These are phyloP conservation scores for Rhipidocladum racemiflorum DNA, from an alignment of 176 grass and related monocot species.

Conservation along the genomic window DNA sequence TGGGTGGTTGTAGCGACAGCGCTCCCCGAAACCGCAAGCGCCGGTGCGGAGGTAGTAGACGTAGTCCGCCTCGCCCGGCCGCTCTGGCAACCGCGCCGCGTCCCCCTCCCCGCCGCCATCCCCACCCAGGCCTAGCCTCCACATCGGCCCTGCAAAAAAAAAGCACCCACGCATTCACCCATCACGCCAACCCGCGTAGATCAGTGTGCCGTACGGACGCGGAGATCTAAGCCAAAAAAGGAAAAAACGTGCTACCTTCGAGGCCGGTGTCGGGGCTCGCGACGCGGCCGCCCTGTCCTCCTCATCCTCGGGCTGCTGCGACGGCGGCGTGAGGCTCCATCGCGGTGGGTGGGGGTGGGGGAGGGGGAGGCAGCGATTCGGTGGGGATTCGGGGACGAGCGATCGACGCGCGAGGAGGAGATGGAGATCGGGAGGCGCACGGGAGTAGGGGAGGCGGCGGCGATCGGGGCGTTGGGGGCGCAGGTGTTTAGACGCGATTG, in stretches of 20 bases:
- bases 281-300: slow-evolving; percentile 24
- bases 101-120: slow-evolving; percentile 21
- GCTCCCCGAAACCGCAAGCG: slow-evolving; percentile 78
- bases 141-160: slow-evolving; percentile 63
- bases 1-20: slow-evolving; percentile 95
- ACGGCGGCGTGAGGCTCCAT: slow-evolving; percentile 43
- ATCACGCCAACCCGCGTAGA: slow-evolving; percentile 23
- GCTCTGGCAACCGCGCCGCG: slow-evolving; percentile 56
- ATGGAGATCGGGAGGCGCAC: slow-evolving; percentile 47
- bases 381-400: slow-evolving; percentile 3
- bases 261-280: slow-evolving; percentile 51
- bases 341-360: no score
- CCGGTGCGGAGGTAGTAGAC: slow-evolving; percentile 85
- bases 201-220: slow-evolving; percentile 20
- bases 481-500: no score
- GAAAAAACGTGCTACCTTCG: slow-evolving; percentile 42
- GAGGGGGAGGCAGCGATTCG: slow-evolving; percentile 29
- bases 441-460: no score
- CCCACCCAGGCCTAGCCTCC: slow-evolving; percentile 65
- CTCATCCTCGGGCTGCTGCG: not conserved
- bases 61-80: slow-evolving; percentile 76
- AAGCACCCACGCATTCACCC: slow-evolving; percentile 13
- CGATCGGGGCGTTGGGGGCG: no score
- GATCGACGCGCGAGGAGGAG: slow-evolving; percentile 38
- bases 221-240: slow-evolving; percentile 17